Evolutionary conservation across 208 protist genomes (phyloP).

Genomic region (Phytomonas sp.): DNA sequence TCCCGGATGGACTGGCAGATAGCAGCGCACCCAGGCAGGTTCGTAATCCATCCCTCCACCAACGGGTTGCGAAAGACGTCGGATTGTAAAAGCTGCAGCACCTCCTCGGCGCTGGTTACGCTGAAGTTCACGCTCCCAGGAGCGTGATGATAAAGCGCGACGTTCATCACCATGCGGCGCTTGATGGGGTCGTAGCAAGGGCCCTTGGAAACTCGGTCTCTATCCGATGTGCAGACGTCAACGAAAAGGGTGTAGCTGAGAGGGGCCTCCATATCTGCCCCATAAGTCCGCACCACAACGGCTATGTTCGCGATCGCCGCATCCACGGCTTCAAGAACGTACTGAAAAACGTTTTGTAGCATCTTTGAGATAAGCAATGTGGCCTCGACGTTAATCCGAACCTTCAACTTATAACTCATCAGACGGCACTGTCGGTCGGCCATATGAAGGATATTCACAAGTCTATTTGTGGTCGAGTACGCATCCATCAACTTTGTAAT

Average conservation of each 20-base stretch:
- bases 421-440: conserved; percentile 32
- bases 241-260: conserved; percentile 51
- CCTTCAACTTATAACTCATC: conserved; percentile 35
- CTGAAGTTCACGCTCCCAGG: conserved; percentile 41
- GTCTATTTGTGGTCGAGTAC: conserved; percentile 46
- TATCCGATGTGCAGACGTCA: conserved; percentile 20
- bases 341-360: conserved; percentile 61
- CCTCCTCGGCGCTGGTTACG: conserved; percentile 45
- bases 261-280: conserved; percentile 24
- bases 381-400: conserved; percentile 60
- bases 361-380: conserved; percentile 38
- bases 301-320: conserved; percentile 47
- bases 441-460: conserved; percentile 42
- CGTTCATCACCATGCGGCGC: conserved; percentile 45
- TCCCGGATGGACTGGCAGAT: neutral
- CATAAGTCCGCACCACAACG: conserved; percentile 34
- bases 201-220: conserved; percentile 8
- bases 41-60: conserved; percentile 78
- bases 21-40: conserved; percentile 31
- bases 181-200: conserved; percentile 62
- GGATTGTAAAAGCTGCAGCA: conserved; percentile 60
- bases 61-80: conserved; percentile 75
- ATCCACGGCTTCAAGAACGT: conserved; percentile 75
- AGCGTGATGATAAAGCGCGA: conserved; percentile 39
- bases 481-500: conserved; percentile 61